These are phyloP conservation scores for Chlorella sp. DNA, from an alignment of 139 green algal genomes.

Conservation along the genomic window DNA sequence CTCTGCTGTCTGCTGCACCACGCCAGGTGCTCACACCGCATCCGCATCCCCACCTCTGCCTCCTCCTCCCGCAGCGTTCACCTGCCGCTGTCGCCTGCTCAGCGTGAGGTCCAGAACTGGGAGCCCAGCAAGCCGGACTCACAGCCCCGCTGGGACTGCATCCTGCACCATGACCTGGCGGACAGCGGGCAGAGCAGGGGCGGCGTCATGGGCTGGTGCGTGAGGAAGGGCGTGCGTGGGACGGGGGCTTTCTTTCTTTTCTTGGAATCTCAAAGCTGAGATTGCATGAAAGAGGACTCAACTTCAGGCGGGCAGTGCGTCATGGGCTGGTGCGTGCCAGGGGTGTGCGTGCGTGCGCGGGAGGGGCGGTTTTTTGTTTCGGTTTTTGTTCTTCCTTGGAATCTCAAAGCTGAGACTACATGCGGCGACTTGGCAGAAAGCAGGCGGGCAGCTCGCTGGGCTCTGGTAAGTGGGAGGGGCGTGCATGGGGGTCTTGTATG, in stretches of 20 bases:
- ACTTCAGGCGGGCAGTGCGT: too few relatives aligned
- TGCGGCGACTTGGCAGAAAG: too few relatives aligned
- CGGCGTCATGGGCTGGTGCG: constrained; percentile 6
- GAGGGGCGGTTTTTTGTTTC: too few relatives aligned
- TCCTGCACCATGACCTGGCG: neutral
- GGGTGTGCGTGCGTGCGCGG: neutral
- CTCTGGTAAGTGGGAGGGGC: too few relatives aligned
- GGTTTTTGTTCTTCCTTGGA: too few relatives aligned
- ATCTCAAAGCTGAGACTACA: too few relatives aligned
- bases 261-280: too few relatives aligned
- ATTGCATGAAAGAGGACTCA: too few relatives aligned
- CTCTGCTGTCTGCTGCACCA: too few relatives aligned
- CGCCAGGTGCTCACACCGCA: too few relatives aligned
- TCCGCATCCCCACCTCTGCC: neutral
- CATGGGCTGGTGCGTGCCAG: neutral
- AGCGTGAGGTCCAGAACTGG: constrained; percentile 29
- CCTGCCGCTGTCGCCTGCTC: constrained; percentile 36
- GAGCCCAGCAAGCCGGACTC: constrained; percentile 11
- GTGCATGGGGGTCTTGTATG: neutral
- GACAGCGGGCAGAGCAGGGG: neutral
- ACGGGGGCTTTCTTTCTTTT: too few relatives aligned
- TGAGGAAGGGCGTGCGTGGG: neutral
- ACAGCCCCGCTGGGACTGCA: neutral
- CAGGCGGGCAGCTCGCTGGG: too few relatives aligned
- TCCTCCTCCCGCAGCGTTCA: constrained; percentile 26